Evolutionary conservation across 2,329 filamentous ascomycete species (phyloP), one percentile per base, ranked within the genome.

Genomic region (Penicillium sp.): DNA sequence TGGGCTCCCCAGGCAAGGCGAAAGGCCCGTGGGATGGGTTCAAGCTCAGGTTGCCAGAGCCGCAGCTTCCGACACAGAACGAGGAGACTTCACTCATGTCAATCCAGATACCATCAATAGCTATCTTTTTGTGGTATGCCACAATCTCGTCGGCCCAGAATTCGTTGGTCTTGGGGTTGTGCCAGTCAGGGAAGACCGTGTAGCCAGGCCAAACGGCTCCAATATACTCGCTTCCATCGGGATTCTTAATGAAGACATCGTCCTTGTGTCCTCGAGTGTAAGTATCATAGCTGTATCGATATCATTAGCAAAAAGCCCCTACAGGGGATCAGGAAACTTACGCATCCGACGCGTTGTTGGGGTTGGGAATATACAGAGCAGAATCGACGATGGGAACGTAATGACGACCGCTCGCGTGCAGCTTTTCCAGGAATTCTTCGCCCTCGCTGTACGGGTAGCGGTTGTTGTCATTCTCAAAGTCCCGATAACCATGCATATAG

Each of bases 61-160:
- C 89, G 63, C 89, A 92, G 59, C 83, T 88, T 4, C 89, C 88
- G 8, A 87, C 79, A 60, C 88, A 92, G 74, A 87, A 86, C 0
- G 82, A 85, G 7, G 81, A 81, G 3, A 82, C 82, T 62, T 86
- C 84, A 43, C 70, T 79, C 83, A 86, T 86, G 54, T 86, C 84
- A 53, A 85, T 81, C 84, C 83, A 85, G 56, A 77, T 71, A 13
- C 78, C 79, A 51, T 82, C 79, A 62, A 79, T 84, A 0, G 77
- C 72, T 13, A 85, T 62, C 27, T 84, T 79, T 39, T 81, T 73
- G 65, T 83, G 72, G 72, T 79, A 85, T 3, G 66, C 68, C 8
- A 71, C 67, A 64, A 86, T 76, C 60, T 81, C 77, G 36, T 83
- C 77, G 18, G 78, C 75, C 84, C 84, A 87, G 77, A 81, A 86